phyloP scores from a whole-genome alignment of 2,329 filamentous ascomycete genomes.

The Rhinocladiella similis region DNA sequence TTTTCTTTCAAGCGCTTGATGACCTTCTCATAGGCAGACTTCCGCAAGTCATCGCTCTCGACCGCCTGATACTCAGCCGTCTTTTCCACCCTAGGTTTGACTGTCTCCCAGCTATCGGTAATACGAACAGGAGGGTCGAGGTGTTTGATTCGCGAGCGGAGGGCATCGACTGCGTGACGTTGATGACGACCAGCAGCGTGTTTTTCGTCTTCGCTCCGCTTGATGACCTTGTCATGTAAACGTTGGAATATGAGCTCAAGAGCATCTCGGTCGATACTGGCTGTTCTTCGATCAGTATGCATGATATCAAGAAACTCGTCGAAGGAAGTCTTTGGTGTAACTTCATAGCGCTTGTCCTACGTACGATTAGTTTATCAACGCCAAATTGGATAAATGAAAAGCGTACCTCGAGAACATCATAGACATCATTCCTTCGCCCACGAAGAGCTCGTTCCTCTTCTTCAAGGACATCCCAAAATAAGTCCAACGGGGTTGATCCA shows the following conservation, averaged over 20 bases:
- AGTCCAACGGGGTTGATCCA: constrained; percentile 81
- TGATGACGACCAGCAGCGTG: constrained; percentile 80
- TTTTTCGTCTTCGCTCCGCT: constrained; percentile 80
- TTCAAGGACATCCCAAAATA: constrained; percentile 95
- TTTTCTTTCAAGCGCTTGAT: constrained; percentile 89
- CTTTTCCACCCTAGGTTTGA: constrained; percentile 76
- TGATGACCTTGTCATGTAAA: constrained; percentile 81
- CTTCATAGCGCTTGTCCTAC: constrained; percentile 87
- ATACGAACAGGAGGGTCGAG: constrained; percentile 78
- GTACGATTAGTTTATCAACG: constrained; percentile 38
- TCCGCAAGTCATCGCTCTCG: constrained; percentile 77
- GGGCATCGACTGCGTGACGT: constrained; percentile 77
- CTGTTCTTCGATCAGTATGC: constrained; percentile 82
- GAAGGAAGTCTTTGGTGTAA: constrained; percentile 80
- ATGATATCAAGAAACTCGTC: constrained; percentile 84
- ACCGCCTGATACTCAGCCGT: constrained; percentile 82
- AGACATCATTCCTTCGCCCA: constrained; percentile 75
- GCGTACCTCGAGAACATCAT: constrained; percentile 84
- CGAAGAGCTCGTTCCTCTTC: constrained; percentile 89
- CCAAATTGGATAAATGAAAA: neutral
- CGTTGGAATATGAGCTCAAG: constrained; percentile 82
- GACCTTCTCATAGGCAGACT: constrained; percentile 85
- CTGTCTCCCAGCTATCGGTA: constrained; percentile 84
- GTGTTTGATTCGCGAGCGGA: constrained; percentile 85
- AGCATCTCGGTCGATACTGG: constrained; percentile 78